These are phyloP conservation scores for Fusarium austroafricanum DNA, from an alignment of 2,329 filamentous ascomycete genomes.

Conservation along the genomic window DNA sequence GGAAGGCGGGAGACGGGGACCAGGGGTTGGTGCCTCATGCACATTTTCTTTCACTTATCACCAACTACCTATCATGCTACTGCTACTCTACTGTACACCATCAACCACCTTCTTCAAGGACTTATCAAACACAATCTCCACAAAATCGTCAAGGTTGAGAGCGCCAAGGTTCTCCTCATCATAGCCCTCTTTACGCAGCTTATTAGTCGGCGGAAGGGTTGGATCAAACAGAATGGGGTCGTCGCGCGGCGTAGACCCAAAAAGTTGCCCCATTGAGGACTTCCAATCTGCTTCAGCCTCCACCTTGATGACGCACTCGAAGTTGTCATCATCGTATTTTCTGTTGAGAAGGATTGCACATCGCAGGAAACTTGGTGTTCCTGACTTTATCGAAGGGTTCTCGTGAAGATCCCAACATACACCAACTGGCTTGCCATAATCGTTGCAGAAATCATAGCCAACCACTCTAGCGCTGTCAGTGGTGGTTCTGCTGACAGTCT, in stretches of 20 bases:
- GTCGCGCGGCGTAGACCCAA: constrained; percentile 39
- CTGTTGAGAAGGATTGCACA: constrained; percentile 10
- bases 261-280: constrained; percentile 43
- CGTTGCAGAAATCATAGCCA: constrained; percentile 28
- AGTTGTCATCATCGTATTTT: constrained; percentile 40
- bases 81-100: no score
- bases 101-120: neutral
- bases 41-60: no score
- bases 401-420: constrained; percentile 33
- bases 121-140: neutral
- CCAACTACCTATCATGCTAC: no score
- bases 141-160: neutral
- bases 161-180: neutral
- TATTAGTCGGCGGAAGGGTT: neutral
- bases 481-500: neutral
- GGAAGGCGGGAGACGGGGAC: no score
- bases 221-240: constrained; percentile 10
- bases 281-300: constrained; percentile 46
- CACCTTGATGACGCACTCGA: constrained; percentile 47
- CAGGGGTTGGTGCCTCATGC: no score
- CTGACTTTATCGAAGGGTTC: constrained; percentile 7
- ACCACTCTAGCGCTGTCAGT: neutral
- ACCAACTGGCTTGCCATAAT: constrained; percentile 36
- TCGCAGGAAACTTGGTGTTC: constrained; percentile 4
- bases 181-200: neutral